Evolutionary conservation across 2,329 filamentous ascomycete genomes (phyloP).

Genomic region (Curvularia sp.): DNA sequence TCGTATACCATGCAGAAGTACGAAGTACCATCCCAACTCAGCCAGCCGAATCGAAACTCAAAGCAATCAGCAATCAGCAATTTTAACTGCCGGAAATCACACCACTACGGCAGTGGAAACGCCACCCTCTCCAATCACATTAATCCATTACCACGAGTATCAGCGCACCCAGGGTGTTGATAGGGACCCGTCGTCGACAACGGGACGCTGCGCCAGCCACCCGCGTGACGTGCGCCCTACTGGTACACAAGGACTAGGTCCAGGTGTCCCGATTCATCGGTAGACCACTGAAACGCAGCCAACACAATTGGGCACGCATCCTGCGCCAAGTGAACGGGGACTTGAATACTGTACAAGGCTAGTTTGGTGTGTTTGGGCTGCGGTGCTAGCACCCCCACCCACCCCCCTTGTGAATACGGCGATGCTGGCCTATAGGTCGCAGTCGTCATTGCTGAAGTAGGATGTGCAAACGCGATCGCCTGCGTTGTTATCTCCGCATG

Average conservation of each 20-base stretch:
- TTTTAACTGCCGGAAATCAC: neutral
- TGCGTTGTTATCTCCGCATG: conserved; percentile 12
- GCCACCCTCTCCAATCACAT: conserved; percentile 1
- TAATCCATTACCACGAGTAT: conserved; percentile 13
- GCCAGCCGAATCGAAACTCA: neutral
- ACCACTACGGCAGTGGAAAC: conserved; percentile 2
- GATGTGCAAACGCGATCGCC: conserved; percentile 5
- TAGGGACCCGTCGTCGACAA: conserved; percentile 20
- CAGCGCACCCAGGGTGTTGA: conserved; percentile 13
- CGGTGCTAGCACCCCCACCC: conserved; percentile 30
- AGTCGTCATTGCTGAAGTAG: conserved; percentile 10
- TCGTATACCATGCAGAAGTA: neutral
- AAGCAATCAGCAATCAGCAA: neutral
- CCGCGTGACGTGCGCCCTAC: conserved; percentile 17
- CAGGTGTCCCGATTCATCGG: conserved; percentile 9
- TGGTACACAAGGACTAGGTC: neutral
- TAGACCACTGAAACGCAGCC: conserved; percentile 14
- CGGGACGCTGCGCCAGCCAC: conserved; percentile 25
- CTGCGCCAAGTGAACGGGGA: conserved; percentile 35
- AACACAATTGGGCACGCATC: conserved; percentile 12
- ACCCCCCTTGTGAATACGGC: conserved; percentile 22
- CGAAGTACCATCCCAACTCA: neutral
- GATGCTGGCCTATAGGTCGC: conserved; percentile 16
- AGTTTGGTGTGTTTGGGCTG: conserved; percentile 34
- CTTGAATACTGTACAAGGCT: conserved; percentile 43